A percentile compares a stretch with the other conserved stretches of the same genome.
phyloP scores from a whole-genome alignment of 2,329 filamentous ascomycete genomes.

The Botrytis squamosa region DNA sequence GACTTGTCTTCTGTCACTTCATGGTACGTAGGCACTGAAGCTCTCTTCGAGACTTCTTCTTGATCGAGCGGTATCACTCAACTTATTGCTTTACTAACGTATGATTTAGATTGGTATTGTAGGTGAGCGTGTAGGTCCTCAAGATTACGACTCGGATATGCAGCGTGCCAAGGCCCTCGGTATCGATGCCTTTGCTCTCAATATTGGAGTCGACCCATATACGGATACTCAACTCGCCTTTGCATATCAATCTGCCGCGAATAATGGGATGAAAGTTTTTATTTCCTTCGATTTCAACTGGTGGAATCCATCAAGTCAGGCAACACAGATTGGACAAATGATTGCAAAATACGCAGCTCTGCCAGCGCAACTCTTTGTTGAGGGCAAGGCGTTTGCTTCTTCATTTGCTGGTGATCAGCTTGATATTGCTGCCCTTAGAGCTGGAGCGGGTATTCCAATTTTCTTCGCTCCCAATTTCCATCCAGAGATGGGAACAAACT shows the following conservation, averaged over 20 bases:
- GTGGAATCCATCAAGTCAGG: conserved; percentile 24
- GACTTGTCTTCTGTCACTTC: conserved; percentile 30
- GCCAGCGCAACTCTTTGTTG: conserved; percentile 41
- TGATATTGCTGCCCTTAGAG: conserved; percentile 42
- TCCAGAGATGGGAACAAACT: conserved; percentile 25
- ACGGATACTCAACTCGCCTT: conserved; percentile 35
- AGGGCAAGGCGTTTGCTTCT: conserved; percentile 42
- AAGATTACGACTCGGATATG: conserved; percentile 30
- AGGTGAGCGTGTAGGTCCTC: conserved; percentile 25
- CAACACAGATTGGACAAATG: conserved; percentile 31
- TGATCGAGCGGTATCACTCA: not conserved
- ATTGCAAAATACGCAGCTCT: conserved; percentile 37
- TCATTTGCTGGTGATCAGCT: conserved; percentile 53
- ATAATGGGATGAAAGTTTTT: conserved; percentile 38
- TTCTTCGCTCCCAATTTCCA: conserved; percentile 34
- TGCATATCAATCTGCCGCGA: conserved; percentile 36
- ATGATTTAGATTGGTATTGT: conserved; percentile 29
- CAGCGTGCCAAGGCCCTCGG: conserved; percentile 35
- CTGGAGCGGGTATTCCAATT: conserved; percentile 30
- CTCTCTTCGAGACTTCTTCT: not conserved
- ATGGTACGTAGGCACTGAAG: conserved; percentile 21
- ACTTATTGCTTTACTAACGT: not conserved
- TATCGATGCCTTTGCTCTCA: conserved; percentile 41
- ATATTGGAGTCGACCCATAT: conserved; percentile 39
- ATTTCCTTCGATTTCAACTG: conserved; percentile 40